These are phyloP conservation scores for baker's yeast (Saccharomyces cerevisiae) DNA, from an alignment of 805 yeast species.

Conservation along the genomic window DNA sequence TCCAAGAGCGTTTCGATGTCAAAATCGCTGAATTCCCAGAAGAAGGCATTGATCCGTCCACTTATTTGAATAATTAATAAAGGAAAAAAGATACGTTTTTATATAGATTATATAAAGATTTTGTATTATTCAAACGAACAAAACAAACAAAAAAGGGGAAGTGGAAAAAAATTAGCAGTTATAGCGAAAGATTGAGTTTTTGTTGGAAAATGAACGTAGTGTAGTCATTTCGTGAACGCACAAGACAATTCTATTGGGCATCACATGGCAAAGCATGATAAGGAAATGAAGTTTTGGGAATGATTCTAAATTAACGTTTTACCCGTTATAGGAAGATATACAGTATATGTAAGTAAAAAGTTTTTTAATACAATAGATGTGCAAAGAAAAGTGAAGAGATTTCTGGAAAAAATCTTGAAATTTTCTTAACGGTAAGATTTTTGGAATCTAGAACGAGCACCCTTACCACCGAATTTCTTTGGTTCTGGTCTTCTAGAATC, in stretches of 20 bases:
- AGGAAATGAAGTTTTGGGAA: background rate
- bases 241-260: background rate
- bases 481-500: conserved; percentile 99
- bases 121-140: background rate
- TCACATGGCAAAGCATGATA: no score
- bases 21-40: conserved; percentile 92
- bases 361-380: conserved; percentile 1
- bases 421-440: conserved; percentile 91
- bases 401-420: background rate
- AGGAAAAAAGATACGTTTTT: background rate
- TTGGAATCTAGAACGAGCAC: conserved; percentile 99
- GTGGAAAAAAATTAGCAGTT: no score
- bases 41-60: conserved; percentile 95
- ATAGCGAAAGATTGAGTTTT: background rate
- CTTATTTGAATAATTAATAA: conserved; percentile 85
- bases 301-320: conserved; percentile 15
- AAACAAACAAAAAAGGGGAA: background rate
- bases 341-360: conserved; percentile 21
- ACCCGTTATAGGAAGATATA: conserved; percentile 29
- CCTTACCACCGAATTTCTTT: conserved; percentile 99
- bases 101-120: background rate
- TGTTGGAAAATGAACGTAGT: background rate
- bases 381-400: background rate
- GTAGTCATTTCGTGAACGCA: background rate
- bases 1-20: conserved; percentile 96